Evolutionary conservation across 805 yeast genomes (phyloP).

Genomic region (Pichia rugopelliculosa): DNA sequence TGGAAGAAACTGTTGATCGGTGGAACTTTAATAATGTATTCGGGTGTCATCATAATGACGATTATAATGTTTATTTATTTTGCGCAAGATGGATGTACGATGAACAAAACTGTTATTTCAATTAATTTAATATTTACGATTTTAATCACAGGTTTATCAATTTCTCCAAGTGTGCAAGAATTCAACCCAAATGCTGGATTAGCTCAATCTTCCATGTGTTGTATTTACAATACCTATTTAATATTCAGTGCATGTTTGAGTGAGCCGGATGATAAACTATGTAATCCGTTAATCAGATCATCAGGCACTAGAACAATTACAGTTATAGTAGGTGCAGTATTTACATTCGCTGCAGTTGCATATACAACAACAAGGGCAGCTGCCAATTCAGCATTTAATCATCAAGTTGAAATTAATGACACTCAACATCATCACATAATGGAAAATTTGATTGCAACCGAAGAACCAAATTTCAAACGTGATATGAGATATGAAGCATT

Average conservation of each 20-base stretch:
- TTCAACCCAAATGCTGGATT: conserved; percentile 91
- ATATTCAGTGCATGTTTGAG: conserved; percentile 89
- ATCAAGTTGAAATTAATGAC: conserved; percentile 21
- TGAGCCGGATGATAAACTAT: conserved; percentile 89
- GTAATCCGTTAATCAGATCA: conserved; percentile 89
- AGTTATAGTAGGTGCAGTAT: conserved; percentile 81
- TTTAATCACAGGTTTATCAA: conserved; percentile 59
- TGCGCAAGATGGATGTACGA: conserved; percentile 71
- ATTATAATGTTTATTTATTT: conserved; percentile 76
- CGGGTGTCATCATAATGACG: conserved; percentile 64
- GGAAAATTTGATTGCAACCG: conserved; percentile 27
- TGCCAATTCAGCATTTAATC: conserved; percentile 61
- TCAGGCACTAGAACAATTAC: conserved; percentile 86
- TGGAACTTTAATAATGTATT: conserved; percentile 82
- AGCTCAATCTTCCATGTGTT: conserved; percentile 95
- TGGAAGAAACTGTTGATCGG: conserved; percentile 82
- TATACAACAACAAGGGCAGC: conserved; percentile 98
- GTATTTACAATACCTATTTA: conserved; percentile 85
- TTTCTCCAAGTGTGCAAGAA: conserved; percentile 82
- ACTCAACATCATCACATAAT: neutral
- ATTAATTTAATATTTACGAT: conserved; percentile 63
- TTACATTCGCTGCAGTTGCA: conserved; percentile 92
- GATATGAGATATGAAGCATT: conserved; percentile 84
- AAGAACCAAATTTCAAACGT: conserved; percentile 46
- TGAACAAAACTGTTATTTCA: conserved; percentile 84